A percentile compares a stretch with the other conserved stretches of the same genome.
phyloP scores from a whole-genome alignment of 164 flowering plant species.

The Stephania cephalantha region DNA sequence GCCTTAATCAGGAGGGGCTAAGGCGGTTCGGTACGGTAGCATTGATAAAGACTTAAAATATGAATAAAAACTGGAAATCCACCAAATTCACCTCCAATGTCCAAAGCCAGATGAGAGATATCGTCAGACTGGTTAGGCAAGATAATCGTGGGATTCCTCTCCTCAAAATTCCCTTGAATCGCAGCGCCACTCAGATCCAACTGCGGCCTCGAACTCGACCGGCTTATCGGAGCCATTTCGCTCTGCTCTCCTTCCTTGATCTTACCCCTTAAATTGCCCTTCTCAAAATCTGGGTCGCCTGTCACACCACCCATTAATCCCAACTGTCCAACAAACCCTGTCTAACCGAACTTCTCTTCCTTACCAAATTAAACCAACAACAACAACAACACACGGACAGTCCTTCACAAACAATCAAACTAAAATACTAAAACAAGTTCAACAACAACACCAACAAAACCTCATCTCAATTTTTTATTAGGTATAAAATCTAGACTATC shows the following conservation, averaged over 20 bases:
- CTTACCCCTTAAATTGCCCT: conserved; percentile 3
- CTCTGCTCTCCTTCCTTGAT: conserved; percentile 13
- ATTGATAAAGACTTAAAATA: not conserved
- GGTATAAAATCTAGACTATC: no score
- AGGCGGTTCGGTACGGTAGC: no score
- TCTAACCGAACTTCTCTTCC: not conserved
- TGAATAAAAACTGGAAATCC: not conserved
- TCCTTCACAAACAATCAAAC: no score
- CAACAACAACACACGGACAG: no score
- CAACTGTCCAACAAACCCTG: conserved; percentile 9
- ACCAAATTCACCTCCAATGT: conserved; percentile 71
- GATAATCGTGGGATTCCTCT: conserved; percentile 75
- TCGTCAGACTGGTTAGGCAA: conserved; percentile 96
- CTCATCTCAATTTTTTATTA: no score
- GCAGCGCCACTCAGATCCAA: conserved; percentile 88
- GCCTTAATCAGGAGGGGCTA: no score
- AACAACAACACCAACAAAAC: no score
- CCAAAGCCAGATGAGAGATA: conserved; percentile 82
- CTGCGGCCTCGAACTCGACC: conserved; percentile 81
- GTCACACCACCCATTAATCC: conserved; percentile 22
- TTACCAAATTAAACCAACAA: no score
- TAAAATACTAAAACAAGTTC: no score
- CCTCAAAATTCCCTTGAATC: conserved; percentile 87
- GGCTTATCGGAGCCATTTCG: conserved; percentile 35
- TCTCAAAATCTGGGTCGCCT: conserved; percentile 11